Evolutionary conservation across 2,329 filamentous ascomycete genomes (phyloP), one percentile per base, ranked within the genome.

Genomic region (Pseudocercospora eumusae): DNA sequence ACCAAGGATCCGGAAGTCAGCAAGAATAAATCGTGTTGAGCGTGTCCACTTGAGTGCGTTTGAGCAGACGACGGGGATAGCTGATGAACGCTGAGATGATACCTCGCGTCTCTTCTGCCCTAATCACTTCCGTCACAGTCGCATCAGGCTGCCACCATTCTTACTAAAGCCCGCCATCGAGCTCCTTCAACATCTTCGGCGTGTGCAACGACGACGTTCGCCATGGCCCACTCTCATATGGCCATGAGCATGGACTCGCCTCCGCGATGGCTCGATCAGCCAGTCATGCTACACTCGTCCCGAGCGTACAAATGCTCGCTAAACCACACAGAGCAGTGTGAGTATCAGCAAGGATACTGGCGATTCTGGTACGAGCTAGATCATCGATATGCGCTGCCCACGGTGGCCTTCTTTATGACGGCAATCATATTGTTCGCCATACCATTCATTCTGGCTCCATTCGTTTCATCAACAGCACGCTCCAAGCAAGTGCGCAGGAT

Each of bases 281-380:
- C 79, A 1, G 69, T 81, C 36, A 70, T 73, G 70, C 70, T 82
- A 53, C 75, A 80, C 64, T 75, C 74, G 1, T 76, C 70, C 40
- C 73, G 78, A 25, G 63, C 60, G 27, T 71, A 72, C 64, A 64
- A 62, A 27, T 73, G 72, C 59, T 67, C 58, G 1, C 57, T 70
- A 27, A 67, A 71, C 50, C 80, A 75, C 0, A 69, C 75, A 0
- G 77, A 77, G 57, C 75, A 82, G 66, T 84, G 82, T 65, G 75
- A 73, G 11, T 83, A 76, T 64, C 78, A 81, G 55, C 71, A 61
- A 21, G 71, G 76, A n/a, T 75, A 78, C 65, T 84, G 81, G 81
- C 70, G 78, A 49, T 82, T 79, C 65, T 83, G 82, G 81, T 84
- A 84, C 64, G 72, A 82, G 58, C 81, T 83, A 13, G 84, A 86